Evolutionary conservation across 805 yeast species (phyloP).

Genomic region (Lachancea cidri): DNA sequence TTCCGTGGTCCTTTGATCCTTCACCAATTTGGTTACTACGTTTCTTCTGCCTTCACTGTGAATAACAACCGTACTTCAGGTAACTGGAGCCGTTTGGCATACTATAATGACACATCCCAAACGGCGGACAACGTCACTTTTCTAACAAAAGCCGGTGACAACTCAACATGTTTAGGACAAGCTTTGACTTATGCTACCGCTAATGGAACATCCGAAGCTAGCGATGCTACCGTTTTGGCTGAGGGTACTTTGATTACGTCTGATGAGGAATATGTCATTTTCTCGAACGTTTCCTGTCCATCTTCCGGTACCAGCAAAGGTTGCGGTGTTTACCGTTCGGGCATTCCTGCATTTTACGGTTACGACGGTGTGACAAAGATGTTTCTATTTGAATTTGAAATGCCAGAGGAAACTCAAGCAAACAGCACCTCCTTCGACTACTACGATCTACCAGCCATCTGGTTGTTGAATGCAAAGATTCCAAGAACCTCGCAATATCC

Average conservation of each 20-base stretch:
- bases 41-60: conserved; percentile 38
- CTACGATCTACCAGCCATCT: conserved; percentile 69
- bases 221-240: conserved; percentile 43
- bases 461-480: conserved; percentile 68
- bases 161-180: conserved; percentile 59
- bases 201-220: conserved; percentile 49
- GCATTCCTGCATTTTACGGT: conserved; percentile 71
- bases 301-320: conserved; percentile 51
- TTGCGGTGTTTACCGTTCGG: conserved; percentile 74
- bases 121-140: conserved; percentile 63
- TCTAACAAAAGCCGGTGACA: conserved; percentile 55
- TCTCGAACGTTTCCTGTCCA: conserved; percentile 55
- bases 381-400: conserved; percentile 65
- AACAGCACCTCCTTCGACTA: conserved; percentile 30
- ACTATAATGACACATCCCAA: conserved; percentile 43
- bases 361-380: conserved; percentile 60
- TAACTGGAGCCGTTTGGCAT: conserved; percentile 56
- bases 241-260: conserved; percentile 47
- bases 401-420: conserved; percentile 50
- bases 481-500: conserved; percentile 72
- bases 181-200: conserved; percentile 58
- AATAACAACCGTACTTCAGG: conserved; percentile 31
- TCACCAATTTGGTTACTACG: conserved; percentile 56
- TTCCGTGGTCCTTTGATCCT: conserved; percentile 69
- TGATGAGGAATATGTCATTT: conserved; percentile 54